phyloP scores from a whole-genome alignment of 345 rosid species.

The Gossypium arboreum region DNA sequence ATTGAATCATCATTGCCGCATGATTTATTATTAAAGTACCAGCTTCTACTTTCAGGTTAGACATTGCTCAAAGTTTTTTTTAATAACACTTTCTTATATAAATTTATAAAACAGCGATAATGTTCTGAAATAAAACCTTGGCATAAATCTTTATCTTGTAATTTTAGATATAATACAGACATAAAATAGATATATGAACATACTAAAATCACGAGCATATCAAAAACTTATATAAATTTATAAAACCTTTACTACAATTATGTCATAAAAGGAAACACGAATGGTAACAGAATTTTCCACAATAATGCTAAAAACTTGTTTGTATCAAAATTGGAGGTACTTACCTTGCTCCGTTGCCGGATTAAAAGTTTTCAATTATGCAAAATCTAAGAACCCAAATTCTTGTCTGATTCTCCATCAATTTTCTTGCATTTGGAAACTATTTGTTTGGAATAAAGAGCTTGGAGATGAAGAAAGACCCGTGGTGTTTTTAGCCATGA shows the following conservation, averaged over 20 bases:
- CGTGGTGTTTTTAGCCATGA: neutral
- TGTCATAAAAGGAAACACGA: no score
- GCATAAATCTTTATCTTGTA: no score
- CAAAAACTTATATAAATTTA: no score
- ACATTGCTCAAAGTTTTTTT: neutral
- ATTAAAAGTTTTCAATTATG: conserved; percentile 22
- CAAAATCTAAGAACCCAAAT: neutral
- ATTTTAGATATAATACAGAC: no score
- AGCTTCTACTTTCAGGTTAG: neutral
- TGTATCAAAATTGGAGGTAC: neutral
- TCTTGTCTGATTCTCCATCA: conserved; percentile 1
- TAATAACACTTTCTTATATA: no score
- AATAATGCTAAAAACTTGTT: neutral
- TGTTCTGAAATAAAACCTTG: no score
- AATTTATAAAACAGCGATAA: no score
- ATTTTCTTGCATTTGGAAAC: neutral
- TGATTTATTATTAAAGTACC: neutral
- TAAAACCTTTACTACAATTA: no score
- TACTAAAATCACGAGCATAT: no score
- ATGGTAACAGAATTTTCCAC: no score
- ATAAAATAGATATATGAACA: no score
- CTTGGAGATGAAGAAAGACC: conserved; percentile 12
- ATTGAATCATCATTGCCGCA: neutral
- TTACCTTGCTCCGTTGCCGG: conserved; percentile 34
- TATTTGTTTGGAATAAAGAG: neutral